Conservation (phyloP, 2,329 filamentous ascomycete species). For the Aspergillus piperis region DNA sequence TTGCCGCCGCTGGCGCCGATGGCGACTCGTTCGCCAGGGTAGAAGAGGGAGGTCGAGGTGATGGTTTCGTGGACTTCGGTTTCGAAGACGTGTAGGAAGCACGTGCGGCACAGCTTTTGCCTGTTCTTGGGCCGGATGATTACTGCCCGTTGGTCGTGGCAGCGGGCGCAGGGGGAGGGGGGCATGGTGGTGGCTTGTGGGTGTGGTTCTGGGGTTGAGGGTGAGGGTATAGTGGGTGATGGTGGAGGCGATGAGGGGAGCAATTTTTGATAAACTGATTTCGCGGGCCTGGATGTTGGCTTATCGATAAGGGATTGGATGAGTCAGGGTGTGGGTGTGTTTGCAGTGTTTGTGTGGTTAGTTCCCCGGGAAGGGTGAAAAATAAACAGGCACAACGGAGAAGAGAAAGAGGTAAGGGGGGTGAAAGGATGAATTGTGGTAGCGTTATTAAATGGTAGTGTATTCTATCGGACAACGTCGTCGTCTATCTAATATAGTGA, state of each 20-base stretch:
- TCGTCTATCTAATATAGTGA: background rate
- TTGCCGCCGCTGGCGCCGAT: conserved; percentile 97
- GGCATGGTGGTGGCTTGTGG: conserved; percentile 60
- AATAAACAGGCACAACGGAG: conserved; percentile 1
- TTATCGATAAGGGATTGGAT: conserved; percentile 14
- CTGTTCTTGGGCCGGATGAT: conserved; percentile 95
- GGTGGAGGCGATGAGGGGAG: conserved; percentile 4
- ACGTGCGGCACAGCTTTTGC: conserved; percentile 85
- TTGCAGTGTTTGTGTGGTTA: conserved; percentile 19
- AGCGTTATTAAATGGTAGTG: background rate
- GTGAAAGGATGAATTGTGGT: too few species aligned
- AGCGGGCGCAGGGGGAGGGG: conserved; percentile 73
- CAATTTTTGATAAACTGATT: background rate
- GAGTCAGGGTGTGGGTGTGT: conserved; percentile 15
- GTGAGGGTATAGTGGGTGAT: background rate
- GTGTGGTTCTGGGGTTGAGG: conserved; percentile 1
- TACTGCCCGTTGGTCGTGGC: conserved; percentile 74
- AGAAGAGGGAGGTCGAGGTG: conserved; percentile 75
- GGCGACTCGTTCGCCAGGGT: conserved; percentile 79
- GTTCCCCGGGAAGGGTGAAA: background rate
- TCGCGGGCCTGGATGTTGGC: background rate
- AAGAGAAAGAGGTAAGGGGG: background rate
- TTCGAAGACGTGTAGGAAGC: conserved; percentile 87
- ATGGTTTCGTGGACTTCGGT: conserved; percentile 94
- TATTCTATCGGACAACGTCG: background rate